Base-by-base conservation (phyloP, 257 asterid species). In the Lycium barbarum region DNA sequence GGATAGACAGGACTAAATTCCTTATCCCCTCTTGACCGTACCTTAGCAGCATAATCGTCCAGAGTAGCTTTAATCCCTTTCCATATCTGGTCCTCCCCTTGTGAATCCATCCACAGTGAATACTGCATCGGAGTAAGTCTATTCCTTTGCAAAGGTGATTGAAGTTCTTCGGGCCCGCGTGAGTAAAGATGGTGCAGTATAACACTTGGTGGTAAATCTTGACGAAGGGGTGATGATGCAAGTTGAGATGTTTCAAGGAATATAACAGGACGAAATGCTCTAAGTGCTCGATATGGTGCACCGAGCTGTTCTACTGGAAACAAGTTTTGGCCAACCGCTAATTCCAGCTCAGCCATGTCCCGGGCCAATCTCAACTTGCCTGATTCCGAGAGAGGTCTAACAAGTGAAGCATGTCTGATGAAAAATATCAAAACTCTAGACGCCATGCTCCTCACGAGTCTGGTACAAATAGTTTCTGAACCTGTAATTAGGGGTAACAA, bases 21-120 rank as follows among this genome's bases (percentile, higher is more conserved):
- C 91, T 97, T 95, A 79, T 95, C 99, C 6, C 99, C 98, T 87
- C 99, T 91, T 51, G 90, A 90, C 79, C 97, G 86, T 18, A 93
- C 92, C 84, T 88, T 93, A 12, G 91, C 91, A 66, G 98, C 99
- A 88, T 97, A 97, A 85, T 97, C 99, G 81, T 94, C 98, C 22
- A 97, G 86, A 26, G 99, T 94, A 11, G 95, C 97, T 88, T 94
- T 97, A 35, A 97, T 73, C 53, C 98, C 99, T 91, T 88, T 95
- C 99, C 99, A 97, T 63, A 97, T 91, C 90, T 97, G 99, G 85
- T 94, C 99, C 82, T 97, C 99, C 67, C 99, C 97, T 81, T 95
- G 98, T 13, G 98, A 94, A 82, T 95, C 99, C 94, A 97, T 87
- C 99, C 99, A 97, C 66, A 97, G 82, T 3, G 99, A 97, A 73